Percentiles rank a stretch among this genome's conserved stretches.
These are phyloP conservation scores for Candida taoyuanica DNA, from an alignment of 805 yeast genomes.

Conservation along the genomic window DNA sequence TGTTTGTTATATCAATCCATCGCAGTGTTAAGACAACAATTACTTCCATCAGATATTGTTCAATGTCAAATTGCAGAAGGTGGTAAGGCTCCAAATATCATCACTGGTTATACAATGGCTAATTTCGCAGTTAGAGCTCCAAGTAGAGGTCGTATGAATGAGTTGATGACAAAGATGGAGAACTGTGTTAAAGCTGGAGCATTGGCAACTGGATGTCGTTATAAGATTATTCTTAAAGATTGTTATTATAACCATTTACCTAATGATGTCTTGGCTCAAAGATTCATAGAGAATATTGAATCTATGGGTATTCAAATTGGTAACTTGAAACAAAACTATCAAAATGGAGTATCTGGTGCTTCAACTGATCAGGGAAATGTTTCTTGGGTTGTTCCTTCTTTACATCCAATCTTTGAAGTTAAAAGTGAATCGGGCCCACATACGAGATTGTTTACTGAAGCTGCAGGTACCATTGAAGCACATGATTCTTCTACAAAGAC, in stretches of 20 bases:
- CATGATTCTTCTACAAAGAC: constrained; percentile 6
- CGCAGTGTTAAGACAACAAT: constrained; percentile 10
- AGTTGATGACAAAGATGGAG: constrained; percentile 4
- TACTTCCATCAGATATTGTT: constrained; percentile 5
- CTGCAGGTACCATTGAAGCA: constrained; percentile 7
- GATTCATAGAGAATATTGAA: constrained; percentile 2
- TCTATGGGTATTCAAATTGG: constrained; percentile 1
- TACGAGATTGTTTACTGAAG: constrained; percentile 6
- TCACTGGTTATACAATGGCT: constrained; percentile 8
- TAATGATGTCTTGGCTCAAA: constrained; percentile 6
- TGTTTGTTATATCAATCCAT: constrained; percentile 6
- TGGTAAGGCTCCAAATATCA: constrained; percentile 10
- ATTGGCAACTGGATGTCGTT: constrained; percentile 11
- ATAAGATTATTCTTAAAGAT: constrained; percentile 2
- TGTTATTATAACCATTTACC: constrained; percentile 8
- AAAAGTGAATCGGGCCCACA: constrained; percentile 5
- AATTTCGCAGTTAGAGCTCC: constrained; percentile 10
- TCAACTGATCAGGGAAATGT: constrained; percentile 13
- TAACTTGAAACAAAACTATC: constrained; percentile 1
- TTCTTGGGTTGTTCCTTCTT: constrained; percentile 9
- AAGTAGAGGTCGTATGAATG: constrained; percentile 6
- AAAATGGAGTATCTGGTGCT: constrained; percentile 1
- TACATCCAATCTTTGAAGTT: constrained; percentile 9
- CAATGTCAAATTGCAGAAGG: constrained; percentile 8
- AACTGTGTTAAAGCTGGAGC: constrained; percentile 14